These are phyloP conservation scores for Tolypocladium nubicola DNA, from an alignment of 2,329 filamentous ascomycete species.

Conservation along the genomic window DNA sequence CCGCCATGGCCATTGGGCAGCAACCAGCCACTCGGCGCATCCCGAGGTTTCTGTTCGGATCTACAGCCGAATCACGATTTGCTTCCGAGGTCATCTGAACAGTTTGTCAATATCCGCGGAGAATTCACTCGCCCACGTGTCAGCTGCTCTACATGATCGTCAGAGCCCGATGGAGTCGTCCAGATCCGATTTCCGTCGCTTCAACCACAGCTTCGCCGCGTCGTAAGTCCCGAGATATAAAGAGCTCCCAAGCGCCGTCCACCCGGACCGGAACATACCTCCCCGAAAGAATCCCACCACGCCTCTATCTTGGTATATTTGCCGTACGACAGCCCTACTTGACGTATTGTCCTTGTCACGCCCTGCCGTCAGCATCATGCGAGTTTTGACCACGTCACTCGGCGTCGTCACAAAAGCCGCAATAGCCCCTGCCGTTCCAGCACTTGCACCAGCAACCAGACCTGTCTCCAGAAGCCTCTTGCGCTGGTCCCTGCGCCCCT, in stretches of 20 bases:
- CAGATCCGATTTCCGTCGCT: conserved; percentile 26
- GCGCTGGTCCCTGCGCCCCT: conserved; percentile 13
- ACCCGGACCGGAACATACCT: conserved; percentile 59
- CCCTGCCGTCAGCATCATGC: conserved; percentile 68
- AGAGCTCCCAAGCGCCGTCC: conserved; percentile 76
- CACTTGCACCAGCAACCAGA: conserved; percentile 60
- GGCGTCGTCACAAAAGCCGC: conserved; percentile 80
- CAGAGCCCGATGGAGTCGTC: conserved; percentile 23
- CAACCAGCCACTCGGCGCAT: not conserved
- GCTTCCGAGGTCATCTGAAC: not conserved
- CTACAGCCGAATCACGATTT: not conserved
- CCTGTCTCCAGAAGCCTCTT: conserved; percentile 52
- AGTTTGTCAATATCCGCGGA: not conserved
- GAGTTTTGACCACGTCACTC: conserved; percentile 80
- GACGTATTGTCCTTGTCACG: conserved; percentile 17
- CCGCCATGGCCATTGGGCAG: not conserved
- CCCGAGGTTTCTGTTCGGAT: not conserved
- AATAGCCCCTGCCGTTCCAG: conserved; percentile 61
- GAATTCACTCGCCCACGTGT: not conserved
- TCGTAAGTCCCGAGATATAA: conserved; percentile 84
- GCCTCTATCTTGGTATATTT: conserved; percentile 58
- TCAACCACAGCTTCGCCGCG: conserved; percentile 57
- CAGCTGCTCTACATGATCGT: not conserved
- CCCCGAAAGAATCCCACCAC: conserved; percentile 68
- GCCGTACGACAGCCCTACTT: conserved; percentile 45